phyloP scores from a whole-genome alignment of 345 rosid species.

The Iberis pinnata region DNA sequence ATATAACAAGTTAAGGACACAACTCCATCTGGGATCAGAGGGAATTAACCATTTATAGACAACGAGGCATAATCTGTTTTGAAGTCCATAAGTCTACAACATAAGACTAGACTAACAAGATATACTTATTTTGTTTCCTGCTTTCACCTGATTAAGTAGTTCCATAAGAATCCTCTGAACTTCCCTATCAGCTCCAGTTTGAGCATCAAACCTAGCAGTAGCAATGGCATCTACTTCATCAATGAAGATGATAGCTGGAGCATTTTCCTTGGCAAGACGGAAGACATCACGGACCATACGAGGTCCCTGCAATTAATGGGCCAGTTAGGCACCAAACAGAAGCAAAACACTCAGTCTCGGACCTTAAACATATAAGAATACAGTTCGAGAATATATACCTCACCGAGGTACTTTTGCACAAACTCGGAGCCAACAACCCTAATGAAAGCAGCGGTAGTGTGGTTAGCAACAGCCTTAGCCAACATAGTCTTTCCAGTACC shows the following conservation, averaged over 20 bases:
- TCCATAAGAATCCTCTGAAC: constrained; percentile 98
- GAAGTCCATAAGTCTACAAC: not conserved
- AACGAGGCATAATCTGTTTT: not conserved
- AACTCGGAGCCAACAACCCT: constrained; percentile 99
- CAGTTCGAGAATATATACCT: constrained; percentile 39
- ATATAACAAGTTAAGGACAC: constrained; percentile 18
- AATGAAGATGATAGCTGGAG: constrained; percentile 94
- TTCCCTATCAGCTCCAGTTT: constrained; percentile 99
- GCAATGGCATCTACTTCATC: constrained; percentile 99
- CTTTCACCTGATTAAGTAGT: constrained; percentile 75
- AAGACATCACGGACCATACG: constrained; percentile 99
- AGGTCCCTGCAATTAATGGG: constrained; percentile 57
- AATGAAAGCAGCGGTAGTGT: constrained; percentile 94
- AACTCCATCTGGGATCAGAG: constrained; percentile 3
- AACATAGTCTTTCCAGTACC: constrained; percentile 99
- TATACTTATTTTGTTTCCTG: not conserved
- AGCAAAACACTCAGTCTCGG: not conserved
- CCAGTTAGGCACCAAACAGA: not conserved
- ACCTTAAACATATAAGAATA: not conserved
- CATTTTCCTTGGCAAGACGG: constrained; percentile 96
- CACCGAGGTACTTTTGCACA: constrained; percentile 96
- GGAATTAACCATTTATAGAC: not conserved
- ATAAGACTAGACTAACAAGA: constrained; percentile 2
- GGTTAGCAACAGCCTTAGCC: constrained; percentile 97
- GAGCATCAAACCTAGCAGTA: constrained; percentile 99